Evolutionary conservation across 345 rosid species (phyloP), one percentile per base, ranked within the genome.

Genomic region (Pistacia integerrima): DNA sequence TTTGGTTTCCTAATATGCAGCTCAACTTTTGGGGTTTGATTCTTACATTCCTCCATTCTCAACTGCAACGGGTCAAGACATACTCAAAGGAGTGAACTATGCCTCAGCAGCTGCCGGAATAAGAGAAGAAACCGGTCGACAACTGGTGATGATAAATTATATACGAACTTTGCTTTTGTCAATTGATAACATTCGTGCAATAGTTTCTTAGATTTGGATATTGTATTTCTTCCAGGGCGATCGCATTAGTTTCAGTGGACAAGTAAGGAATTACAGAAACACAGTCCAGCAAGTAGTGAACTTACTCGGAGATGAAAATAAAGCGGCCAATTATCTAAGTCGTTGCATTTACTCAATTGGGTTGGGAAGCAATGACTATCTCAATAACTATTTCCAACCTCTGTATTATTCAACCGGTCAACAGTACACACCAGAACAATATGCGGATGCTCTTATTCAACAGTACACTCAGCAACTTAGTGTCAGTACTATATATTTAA

Each of bases 81-180:
- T 93, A 70, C 90, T 92, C 14, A 64, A 67, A 69, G 98, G 98
- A 72, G 91, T 92, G 12, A 93, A 93, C 76, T 93, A 76, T 18
- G 98, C 98, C 46, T 93, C 98, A 5, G 98, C 93, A 8, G 98
- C 95, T 36, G 97, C 97, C 0, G 98, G 98, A 73, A 93, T 93
- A 30, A 84, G 91, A 83, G 92, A 88, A 14, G 98, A 93, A 78
- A 85, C 95, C 12, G 98, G 98, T 41, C 85, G n/a, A 22, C 98
- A 92, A 73, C 82, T 93, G 91, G 96, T 93, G 25, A 72, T 12
- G 17, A 41, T 38, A 7, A 55, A 11, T 12, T 0, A 57, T 60
- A 1, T 38, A 22, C 33, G 2, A 30, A 30, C 17, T 10, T 18
- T 14, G 11, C 11, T 2, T 22, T 41, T 46, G 8, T 1, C 48